Evolutionary conservation across 2,329 filamentous ascomycete genomes (phyloP).

Genomic region (Ophiostoma novo-ulmi): DNA sequence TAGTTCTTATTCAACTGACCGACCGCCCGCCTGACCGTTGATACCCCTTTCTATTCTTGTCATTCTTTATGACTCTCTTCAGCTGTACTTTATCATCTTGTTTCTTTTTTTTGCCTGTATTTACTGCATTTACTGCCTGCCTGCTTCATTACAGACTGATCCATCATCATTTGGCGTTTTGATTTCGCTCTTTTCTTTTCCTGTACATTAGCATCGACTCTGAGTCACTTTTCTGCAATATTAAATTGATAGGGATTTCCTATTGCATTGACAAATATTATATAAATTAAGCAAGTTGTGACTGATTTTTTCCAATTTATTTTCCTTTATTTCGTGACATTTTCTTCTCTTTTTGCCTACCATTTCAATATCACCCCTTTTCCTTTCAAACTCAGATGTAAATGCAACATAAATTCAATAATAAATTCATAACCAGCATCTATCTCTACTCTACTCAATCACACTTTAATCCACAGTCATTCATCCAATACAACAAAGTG

Average conservation of each 20-base stretch:
- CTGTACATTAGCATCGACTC: slow-evolving; percentile 10
- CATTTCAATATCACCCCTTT: too few species aligned
- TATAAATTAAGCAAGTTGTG: neutral
- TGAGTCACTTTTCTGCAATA: neutral
- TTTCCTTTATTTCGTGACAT: too few species aligned
- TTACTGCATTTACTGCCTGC: neutral
- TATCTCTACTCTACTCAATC: neutral
- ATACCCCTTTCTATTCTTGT: slow-evolving; percentile 14
- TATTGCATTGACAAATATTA: neutral
- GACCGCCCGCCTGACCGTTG: slow-evolving; percentile 16
- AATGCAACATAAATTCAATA: neutral
- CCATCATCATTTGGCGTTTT: slow-evolving; percentile 1
- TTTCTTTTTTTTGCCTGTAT: neutral
- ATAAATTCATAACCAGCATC: neutral
- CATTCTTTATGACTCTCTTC: neutral
- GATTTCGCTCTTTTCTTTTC: neutral
- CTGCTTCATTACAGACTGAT: neutral
- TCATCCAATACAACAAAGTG: neutral
- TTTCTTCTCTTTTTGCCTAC: neutral
- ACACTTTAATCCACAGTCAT: neutral
- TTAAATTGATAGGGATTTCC: neutral
- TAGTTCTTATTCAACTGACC: slow-evolving; percentile 12
- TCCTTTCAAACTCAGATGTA: neutral
- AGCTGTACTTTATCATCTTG: neutral
- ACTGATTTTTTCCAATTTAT: neutral